Conservation (phyloP, 495 filamentous ascomycete species). For the Daldinia grandis region DNA sequence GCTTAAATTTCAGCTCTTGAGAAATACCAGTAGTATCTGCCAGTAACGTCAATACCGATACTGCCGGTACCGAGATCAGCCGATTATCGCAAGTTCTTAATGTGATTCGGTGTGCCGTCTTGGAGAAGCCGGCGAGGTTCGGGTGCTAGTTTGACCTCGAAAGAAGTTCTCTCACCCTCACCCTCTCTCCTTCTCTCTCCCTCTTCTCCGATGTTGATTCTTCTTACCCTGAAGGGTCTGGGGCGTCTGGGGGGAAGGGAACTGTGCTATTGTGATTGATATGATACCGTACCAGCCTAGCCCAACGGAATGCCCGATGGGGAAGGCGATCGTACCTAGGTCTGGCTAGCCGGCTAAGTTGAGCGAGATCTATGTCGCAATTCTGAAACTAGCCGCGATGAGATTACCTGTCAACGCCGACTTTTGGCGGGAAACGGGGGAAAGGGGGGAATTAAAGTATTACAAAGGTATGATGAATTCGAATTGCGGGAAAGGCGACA, state of each 20-base stretch:
- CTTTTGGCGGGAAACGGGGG: background rate
- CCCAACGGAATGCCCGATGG: constrained; percentile 40
- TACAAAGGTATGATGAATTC: constrained; percentile 40
- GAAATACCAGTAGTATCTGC: background rate
- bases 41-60: background rate
- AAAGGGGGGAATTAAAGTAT: constrained; percentile 8
- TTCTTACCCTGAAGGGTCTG: background rate
- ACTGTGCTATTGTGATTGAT: constrained; percentile 23
- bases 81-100: constrained; percentile 38
- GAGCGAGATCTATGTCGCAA: constrained; percentile 44
- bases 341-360: constrained; percentile 39
- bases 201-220: constrained; percentile 16
- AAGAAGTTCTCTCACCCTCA: background rate
- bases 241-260: too few relatives aligned
- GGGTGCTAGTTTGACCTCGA: constrained; percentile 28
- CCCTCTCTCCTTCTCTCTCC: background rate
- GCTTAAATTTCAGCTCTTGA: constrained; percentile 35
- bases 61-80: constrained; percentile 39
- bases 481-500: constrained; percentile 3
- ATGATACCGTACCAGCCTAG: constrained; percentile 25
- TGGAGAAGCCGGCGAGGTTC: constrained; percentile 38
- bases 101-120: constrained; percentile 40
- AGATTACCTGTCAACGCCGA: constrained; percentile 24
- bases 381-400: constrained; percentile 42
- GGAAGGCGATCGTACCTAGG: constrained; percentile 42